Evolutionary conservation across 2,329 filamentous ascomycete genomes (phyloP), one percentile per base, ranked within the genome.

Genomic region (Aspergillus texensis): DNA sequence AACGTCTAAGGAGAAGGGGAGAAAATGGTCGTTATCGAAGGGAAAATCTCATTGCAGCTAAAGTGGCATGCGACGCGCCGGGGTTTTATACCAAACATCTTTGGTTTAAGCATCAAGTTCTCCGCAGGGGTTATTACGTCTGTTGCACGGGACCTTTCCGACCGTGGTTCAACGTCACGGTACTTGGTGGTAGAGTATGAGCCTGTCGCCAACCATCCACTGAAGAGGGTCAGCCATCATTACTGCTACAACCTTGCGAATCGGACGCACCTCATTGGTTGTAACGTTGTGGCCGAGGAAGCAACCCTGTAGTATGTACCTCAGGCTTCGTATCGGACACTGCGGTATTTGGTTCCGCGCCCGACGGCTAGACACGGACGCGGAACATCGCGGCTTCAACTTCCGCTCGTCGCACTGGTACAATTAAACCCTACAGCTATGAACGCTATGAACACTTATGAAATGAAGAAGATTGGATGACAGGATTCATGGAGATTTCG

Each of bases 131-230:
- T 28, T 24, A 54, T 19, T 36, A 10, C 24, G 36, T 24, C 16
- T 2, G 41, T 21, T 55, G 50, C 57, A 66, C 65, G 65, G 65
- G 60, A 62, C 60, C 59, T 65, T 66, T 66, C 65, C 65, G 65
- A 62, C 41, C 36, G 6, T 30, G n/a, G 43, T 57, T 57, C 52
- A 32, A 34, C n/a, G 50, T 41, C 39, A 41, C 1, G 39, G 39
- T 41, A 19, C 14, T 9, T 41, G 16, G 39, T 41, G 16, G 3
- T n/a, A 41, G 39, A 16, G 6, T 41, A 19, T 19, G 39, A n/a
- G 39, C 9, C 39, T n/a, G 39, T 41, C 39, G 3, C 39, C 39
- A n/a, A 41, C 39, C 39, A 19, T 41, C 16, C 39, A 39, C 16
- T 4, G 32, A 21, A 54, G 30, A 54, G 28, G 32, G 30, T n/a